Evolutionary conservation across 345 rosid species (phyloP).

Genomic region (Leavenworthia alabamica): DNA sequence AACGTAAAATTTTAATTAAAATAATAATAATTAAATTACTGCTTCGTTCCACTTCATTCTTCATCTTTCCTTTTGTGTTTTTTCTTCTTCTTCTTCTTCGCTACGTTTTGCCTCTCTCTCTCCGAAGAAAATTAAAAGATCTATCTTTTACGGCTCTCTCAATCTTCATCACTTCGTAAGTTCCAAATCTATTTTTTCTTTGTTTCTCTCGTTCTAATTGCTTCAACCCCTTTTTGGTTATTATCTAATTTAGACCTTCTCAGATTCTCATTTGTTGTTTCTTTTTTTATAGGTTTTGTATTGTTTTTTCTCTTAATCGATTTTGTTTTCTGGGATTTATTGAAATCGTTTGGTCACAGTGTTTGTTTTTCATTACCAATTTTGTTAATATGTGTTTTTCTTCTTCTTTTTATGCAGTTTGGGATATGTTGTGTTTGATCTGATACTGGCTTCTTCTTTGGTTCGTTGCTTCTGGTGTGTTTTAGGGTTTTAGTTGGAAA

Average conservation of each 20-base stretch:
- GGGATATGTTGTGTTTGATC: conserved; percentile 33
- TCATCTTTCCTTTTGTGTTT: conserved; percentile 17
- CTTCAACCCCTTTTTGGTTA: conserved; percentile 7
- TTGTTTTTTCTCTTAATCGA: neutral
- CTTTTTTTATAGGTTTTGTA: neutral
- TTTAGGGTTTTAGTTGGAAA: conserved; percentile 19
- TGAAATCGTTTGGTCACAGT: conserved; percentile 7
- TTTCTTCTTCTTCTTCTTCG: conserved; percentile 33
- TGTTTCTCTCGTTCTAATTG: neutral
- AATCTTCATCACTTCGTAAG: conserved; percentile 35
- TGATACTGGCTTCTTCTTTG: conserved; percentile 29
- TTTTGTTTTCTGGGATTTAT: neutral
- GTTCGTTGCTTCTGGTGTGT: conserved; percentile 14
- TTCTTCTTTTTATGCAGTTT: conserved; percentile 31
- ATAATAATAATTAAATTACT: conserved; percentile 30
- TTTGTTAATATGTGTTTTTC: conserved; percentile 6
- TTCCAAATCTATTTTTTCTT: conserved; percentile 34
- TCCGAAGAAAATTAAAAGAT: conserved; percentile 2
- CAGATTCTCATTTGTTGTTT: conserved; percentile 12
- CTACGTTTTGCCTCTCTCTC: conserved; percentile 6
- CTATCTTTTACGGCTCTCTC: conserved; percentile 22
- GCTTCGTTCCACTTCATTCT: conserved; percentile 9
- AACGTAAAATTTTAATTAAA: neutral
- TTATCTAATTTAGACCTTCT: too few species aligned
- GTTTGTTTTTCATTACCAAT: neutral